Base-by-base conservation (phyloP, 2,329 filamentous ascomycete genomes). In the Penicillium sp. region DNA sequence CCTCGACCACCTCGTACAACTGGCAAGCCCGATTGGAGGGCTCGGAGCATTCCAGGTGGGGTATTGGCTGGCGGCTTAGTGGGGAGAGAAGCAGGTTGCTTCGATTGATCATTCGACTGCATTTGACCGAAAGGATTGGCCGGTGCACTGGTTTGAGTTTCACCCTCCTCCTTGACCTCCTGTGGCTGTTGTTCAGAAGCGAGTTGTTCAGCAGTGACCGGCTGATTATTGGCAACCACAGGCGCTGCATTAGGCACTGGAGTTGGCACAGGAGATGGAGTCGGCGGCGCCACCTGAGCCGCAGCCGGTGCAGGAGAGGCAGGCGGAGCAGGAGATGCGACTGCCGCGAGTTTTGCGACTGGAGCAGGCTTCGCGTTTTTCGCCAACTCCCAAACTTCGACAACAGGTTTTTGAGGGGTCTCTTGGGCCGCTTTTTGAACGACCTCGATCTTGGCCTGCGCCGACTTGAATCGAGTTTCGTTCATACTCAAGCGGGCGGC, bases 341-440 rank as follows among this genome's bases (percentile, higher is more conserved):
- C 53, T 48, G 67, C 63, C 8, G 62, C 53, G 19, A 72, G 69
- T 61, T 71, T 76, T 25, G 74, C 62, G 21, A 80, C 54, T 21
- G 80, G 72, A 21, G 75, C 63, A 54, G 83, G 80, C 70, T 85
- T 89, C 11, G 86, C 83, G 53, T 77, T 80, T 75, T 93, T 93
- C 0, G 89, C 92, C 53, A 90, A 78, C 62, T 89, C 87, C 90
- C 91, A 97, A 0, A 97, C 93, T 74, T 97, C 92, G 10, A 80
- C 85, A 4, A 98, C 92, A 0, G 92, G 86, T 70, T 87, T 88
- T 67, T 93, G 83, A 0, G 93, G 93, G 0, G 93, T 97, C 48
- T 96, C 89, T n/a, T 82, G 83, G 0, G 89, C 92, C 13, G 93
- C 93, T 47, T 86, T 90, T 68, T 92, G 85, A 3, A 98, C 90